phyloP scores from a whole-genome alignment of 768 basidiomycete species.

The Tricholoma terreum region DNA sequence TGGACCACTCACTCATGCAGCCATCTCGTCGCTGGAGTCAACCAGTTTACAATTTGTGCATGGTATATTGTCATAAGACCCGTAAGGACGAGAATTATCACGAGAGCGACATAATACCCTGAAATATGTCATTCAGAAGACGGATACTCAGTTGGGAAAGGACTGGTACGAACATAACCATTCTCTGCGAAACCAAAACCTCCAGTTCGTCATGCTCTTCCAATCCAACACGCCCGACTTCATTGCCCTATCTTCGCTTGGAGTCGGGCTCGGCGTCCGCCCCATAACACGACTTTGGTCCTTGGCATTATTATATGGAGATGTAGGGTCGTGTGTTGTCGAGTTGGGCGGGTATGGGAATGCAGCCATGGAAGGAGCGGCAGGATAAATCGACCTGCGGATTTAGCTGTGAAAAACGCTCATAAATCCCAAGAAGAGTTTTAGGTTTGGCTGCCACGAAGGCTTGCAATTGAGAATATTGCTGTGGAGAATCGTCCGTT shows the following conservation, averaged over 20 bases:
- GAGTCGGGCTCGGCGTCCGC: conserved; percentile 64
- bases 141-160: background rate
- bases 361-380: background rate
- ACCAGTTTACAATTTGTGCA: conserved; percentile 66
- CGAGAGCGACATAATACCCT: conserved; percentile 52
- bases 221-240: conserved; percentile 43
- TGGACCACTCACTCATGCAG: conserved; percentile 50
- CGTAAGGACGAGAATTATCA: conserved; percentile 46
- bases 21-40: conserved; percentile 64
- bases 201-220: conserved; percentile 39
- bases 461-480: background rate
- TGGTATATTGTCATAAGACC: conserved; percentile 62
- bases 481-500: background rate
- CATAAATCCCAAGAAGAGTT: background rate
- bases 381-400: background rate
- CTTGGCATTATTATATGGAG: conserved; percentile 15
- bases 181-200: conserved; percentile 54
- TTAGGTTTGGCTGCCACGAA: background rate
- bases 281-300: conserved; percentile 16
- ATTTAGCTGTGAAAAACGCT: background rate
- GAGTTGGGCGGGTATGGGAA: conserved; percentile 3
- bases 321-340: conserved; percentile 2
- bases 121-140: background rate
- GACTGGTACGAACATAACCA: conserved; percentile 49
- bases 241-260: conserved; percentile 52